These are phyloP conservation scores for Solanum dulcamara DNA, from an alignment of 257 asterid genomes.

Conservation along the genomic window DNA sequence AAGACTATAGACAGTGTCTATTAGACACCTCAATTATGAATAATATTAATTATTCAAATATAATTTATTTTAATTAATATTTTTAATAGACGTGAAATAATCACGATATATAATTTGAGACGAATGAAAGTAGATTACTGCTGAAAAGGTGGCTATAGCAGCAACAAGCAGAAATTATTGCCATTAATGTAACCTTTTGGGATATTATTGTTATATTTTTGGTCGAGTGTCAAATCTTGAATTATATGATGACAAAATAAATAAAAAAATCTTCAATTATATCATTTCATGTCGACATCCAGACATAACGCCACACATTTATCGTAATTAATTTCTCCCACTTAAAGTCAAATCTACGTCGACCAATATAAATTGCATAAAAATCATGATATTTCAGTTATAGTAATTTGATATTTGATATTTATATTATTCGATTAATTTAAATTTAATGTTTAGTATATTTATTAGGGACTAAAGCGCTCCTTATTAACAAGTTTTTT, in stretches of 20 bases:
- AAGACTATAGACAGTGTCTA: neutral
- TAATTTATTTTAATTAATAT: too few species aligned
- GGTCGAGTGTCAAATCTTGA: neutral
- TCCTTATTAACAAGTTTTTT: too few species aligned
- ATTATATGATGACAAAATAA: neutral
- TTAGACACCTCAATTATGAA: neutral
- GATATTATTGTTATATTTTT: neutral
- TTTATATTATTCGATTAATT: too few species aligned
- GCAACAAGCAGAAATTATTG: neutral
- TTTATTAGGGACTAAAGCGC: too few species aligned
- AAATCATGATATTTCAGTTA: too few species aligned
- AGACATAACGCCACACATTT: neutral
- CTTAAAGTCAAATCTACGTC: neutral
- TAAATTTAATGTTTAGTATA: too few species aligned
- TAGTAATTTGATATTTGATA: too few species aligned
- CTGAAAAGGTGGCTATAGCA: neutral
- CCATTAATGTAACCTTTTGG: neutral
- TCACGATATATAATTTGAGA: neutral
- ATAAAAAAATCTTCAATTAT: neutral
- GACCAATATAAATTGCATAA: neutral
- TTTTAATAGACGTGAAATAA: neutral
- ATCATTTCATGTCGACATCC: neutral
- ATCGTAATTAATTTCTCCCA: neutral
- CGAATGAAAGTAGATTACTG: neutral
- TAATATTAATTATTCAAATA: neutral